Conservation (phyloP, 371 early-diverging fungal genomes). For the Haplosporangium sp. region DNA sequence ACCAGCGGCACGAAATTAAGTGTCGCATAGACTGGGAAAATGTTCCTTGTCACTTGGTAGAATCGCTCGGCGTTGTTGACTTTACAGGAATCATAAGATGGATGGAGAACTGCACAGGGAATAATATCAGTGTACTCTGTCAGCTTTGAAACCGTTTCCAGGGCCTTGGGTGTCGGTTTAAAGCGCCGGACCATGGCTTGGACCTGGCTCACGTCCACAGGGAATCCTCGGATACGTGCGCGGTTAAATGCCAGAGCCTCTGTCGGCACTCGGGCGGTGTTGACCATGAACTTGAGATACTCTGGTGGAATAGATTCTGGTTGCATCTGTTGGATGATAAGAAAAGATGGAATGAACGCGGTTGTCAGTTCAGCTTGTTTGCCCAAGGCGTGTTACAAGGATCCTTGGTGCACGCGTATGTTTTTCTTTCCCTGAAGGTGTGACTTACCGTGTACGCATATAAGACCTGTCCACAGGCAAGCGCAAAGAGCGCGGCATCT, state of each 20-base stretch:
- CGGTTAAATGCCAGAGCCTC: constrained; percentile 65
- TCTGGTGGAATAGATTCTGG: constrained; percentile 76
- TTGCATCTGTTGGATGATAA: constrained; percentile 60
- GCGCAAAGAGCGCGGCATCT: constrained; percentile 72
- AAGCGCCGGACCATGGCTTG: constrained; percentile 56
- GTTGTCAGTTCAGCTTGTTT: not conserved
- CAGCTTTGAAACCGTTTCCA: constrained; percentile 55
- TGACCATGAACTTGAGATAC: constrained; percentile 77
- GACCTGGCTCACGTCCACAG: constrained; percentile 63
- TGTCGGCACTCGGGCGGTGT: constrained; percentile 72
- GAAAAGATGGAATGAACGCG: constrained; percentile 2
- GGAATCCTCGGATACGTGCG: constrained; percentile 62
- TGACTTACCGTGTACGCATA: constrained; percentile 73
- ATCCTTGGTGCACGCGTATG: too few species aligned
- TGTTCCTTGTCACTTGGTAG: constrained; percentile 68
- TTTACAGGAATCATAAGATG: constrained; percentile 68
- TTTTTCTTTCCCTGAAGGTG: too few species aligned
- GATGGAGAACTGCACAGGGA: constrained; percentile 71
- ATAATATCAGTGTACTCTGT: constrained; percentile 39
- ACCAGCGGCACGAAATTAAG: constrained; percentile 80
- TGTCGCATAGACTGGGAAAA: constrained; percentile 76
- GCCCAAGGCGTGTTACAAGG: constrained; percentile 9
- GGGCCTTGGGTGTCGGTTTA: constrained; percentile 61
- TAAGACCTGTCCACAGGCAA: constrained; percentile 70
- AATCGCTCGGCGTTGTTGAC: constrained; percentile 64